Base-by-base conservation (phyloP, 352 stramenopile species). In the Bremia lactucae region DNA sequence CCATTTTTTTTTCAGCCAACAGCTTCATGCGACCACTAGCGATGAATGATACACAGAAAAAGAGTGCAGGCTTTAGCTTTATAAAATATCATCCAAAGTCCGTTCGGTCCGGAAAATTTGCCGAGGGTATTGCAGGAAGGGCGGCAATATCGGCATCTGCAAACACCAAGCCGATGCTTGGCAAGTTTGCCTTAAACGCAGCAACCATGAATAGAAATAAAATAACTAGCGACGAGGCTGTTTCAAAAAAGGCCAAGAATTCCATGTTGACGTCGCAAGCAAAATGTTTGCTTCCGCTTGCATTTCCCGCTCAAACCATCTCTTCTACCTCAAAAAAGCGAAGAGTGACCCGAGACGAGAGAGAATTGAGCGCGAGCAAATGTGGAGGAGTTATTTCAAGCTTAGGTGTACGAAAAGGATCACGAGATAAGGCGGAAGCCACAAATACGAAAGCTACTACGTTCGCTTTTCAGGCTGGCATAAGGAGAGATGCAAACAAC, bases 241-340 rank as follows among this genome's bases (percentile, higher is more conserved):
- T 11, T 23, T 0, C 28, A 28, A 57, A 5, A 23, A 22, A 16
- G 1, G 31, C 25, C 7, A 63, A 53, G 26, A n/a, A 19, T 10
- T 2, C 23, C 9, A 11, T 52, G 15, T 31, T 56, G 15, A 49
- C 49, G 23, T 9, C 22, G n/a, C 42, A 50, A 48, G 14, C 16
- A 24, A 60, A 50, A 22, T 24, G 26, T 6, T 11, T 4, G n/a
- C 11, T 48, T 3, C 35, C 24, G 14, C 42, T 62, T 52, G 15
- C 42, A 49, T 47, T 61, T 43, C 49, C 54, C 33, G 49, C 42
- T 9, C 46, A 50, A 8, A 59, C 43, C 2, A 53, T 61, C 6
- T 53, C 42, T 13, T 60, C 42, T 5, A 11, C 23, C 10, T 26
- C 54, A 5, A 65, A 62, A 36, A 68, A 68, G 35, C 39, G 54